Evolutionary conservation across 306 rosid genomes (phyloP), one percentile per base, ranked within the genome.

Genomic region (Prunus mira): DNA sequence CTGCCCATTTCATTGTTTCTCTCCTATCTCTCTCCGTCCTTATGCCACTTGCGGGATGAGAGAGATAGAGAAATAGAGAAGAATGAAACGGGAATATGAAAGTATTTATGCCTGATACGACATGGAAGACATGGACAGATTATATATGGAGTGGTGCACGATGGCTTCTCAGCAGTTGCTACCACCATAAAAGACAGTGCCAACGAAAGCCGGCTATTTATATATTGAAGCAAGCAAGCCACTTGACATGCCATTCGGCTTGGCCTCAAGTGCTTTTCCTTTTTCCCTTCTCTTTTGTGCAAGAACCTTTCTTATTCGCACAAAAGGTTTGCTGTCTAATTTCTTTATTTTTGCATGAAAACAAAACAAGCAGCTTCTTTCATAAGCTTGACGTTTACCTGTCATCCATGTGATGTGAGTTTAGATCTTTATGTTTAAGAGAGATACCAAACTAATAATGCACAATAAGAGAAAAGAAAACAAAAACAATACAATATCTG

Each of bases 331-430:
- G 69, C 46, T 73, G 69, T 60, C 69, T 45, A 46, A 60, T 73
- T 68, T 25, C 45, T 17, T 38, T 17, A 0, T 32, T 0, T 22
- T 10, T 72, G 54, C 50, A 54, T 57, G 54, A 4, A 28, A 54
- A 3, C 51, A 34, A 60, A 46, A 51, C 51, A 60, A 45, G 77
- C 69, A 73, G 77, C 77, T 73, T 73, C 28, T 45, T 5, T 24
- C 4, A 10, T 7, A 60, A 73, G 28, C 57, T 73, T 73, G 77
- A 25, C 13, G 77, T 60, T 45, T 27, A 73, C 77, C 77, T 60
- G 69, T 5, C 57, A 60, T 60, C 7, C 60, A 73, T 45, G 69
- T 73, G 77, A 46, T n/a, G 43, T 4, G 32, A 34, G 77, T 63
- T 73, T 25, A 5, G 0, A 60, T 24, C 67, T 9, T 71, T 24